Conservation (phyloP, 2,329 filamentous ascomycete species). For the Bipolaris bicolor region DNA sequence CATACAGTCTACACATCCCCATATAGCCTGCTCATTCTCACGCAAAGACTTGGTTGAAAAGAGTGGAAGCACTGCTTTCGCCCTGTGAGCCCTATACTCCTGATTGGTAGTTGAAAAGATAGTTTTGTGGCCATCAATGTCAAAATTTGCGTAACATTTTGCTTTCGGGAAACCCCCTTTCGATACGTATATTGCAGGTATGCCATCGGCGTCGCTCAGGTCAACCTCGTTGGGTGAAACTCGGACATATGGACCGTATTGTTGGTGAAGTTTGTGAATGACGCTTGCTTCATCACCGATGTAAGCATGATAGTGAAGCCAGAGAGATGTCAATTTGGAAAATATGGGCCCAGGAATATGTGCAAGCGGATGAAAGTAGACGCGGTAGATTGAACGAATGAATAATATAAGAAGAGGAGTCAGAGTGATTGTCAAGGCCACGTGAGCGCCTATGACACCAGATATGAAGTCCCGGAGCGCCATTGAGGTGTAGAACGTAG, state of each 20-base stretch:
- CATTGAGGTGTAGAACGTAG: slow-evolving; percentile 8
- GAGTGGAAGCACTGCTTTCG: slow-evolving; percentile 58
- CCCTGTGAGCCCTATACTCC: slow-evolving; percentile 52
- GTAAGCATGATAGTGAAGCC: slow-evolving; percentile 40
- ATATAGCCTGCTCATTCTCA: slow-evolving; percentile 48
- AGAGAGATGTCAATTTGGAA: slow-evolving; percentile 31
- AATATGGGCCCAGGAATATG: slow-evolving; percentile 33
- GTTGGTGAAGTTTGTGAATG: slow-evolving; percentile 29
- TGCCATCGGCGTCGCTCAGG: slow-evolving; percentile 45
- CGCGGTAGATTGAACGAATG: slow-evolving; percentile 27
- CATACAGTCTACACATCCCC: slow-evolving; percentile 52
- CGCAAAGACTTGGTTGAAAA: slow-evolving; percentile 58
- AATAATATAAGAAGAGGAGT: slow-evolving; percentile 17
- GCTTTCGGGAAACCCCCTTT: slow-evolving; percentile 62
- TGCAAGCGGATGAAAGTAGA: slow-evolving; percentile 32
- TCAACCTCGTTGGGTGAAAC: slow-evolving; percentile 38
- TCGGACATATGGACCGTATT: slow-evolving; percentile 33
- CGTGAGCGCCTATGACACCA: slow-evolving; percentile 5
- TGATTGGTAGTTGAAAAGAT: slow-evolving; percentile 59
- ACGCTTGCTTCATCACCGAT: slow-evolving; percentile 34
- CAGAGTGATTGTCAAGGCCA: slow-evolving; percentile 4
- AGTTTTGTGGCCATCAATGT: slow-evolving; percentile 61
- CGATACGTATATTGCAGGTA: slow-evolving; percentile 58
- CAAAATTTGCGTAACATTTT: slow-evolving; percentile 61
- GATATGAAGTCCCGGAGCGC: slow-evolving; percentile 10